phyloP scores from a whole-genome alignment of 176 grass and related monocot genomes.

The Sorghum bicolor region Sorghum_bicolor_NCBIv3 NC_012870.2:54114001-54114500 shows the following conservation, averaged over 20 bases:
- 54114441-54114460: slow-evolving; percentile 13
- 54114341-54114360: no score
- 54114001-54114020: slow-evolving; percentile 32
- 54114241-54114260: neutral
- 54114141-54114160: neutral
- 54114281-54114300: neutral
- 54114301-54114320: neutral
- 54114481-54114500: neutral
- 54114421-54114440: neutral
- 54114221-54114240: neutral
- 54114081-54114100: neutral
- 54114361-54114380: no score
- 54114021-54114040: neutral
- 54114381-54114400: neutral
- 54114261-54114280: accelerated
- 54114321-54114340: accelerated
- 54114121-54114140: neutral
- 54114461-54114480: neutral
- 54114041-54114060: neutral
- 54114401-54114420: neutral
- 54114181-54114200: neutral
- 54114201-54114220: neutral
- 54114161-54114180: neutral
- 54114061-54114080: no score
- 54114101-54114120: slow-evolving; percentile 1